Base-by-base conservation (phyloP, 768 basidiomycete species). In the Harrya chromipes region DNA sequence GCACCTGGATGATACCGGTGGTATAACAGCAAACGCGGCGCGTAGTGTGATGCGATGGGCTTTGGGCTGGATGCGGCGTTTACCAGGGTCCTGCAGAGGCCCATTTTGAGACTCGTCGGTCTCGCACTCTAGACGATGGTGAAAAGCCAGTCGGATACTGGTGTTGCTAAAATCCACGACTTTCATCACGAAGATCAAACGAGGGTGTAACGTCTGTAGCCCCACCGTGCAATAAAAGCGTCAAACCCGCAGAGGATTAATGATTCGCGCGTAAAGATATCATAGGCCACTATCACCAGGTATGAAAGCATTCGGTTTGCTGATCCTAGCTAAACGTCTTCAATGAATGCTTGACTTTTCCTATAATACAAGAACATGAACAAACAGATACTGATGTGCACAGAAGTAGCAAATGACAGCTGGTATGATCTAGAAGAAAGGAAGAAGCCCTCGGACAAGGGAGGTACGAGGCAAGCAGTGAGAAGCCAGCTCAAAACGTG, bases 401-500 rank as follows among this genome's bases (percentile, higher is more conserved):
- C 50, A 47, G 50, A 55, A 55, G 64, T 58, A 66, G 54, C 59
- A 64, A 51, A 51, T 57, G 64, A 54, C 51, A 56, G 21, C 50
- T 57, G 66, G 61, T 56, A 63, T 66, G 51, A 57, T 55, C 47
- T 52, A 52, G 33, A 47, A 40, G 50, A 40, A 53, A 46, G 40
- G 42, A 54, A 52, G 40, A 47, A 56, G 43, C 46, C 38, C 11
- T 7, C 26, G 10, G 8, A 10, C 9, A 37, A 50, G 19, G 46
- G 26, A 43, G 21, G 51, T 26, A 52, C 39, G 38, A 54, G 27
- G 36, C 17, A 52, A 54, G 47, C 46, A 52, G 40, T 44, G 54
- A 57, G 55, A 49, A 58, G 42, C 53, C 50, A 49, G 55, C 55
- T 74, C 68, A 89, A 63, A 88, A 82, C 29, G 84, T 87, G 67